phyloP scores from a whole-genome alignment of 148 eudicot genomes.

The Linanthus parryae region DNA sequence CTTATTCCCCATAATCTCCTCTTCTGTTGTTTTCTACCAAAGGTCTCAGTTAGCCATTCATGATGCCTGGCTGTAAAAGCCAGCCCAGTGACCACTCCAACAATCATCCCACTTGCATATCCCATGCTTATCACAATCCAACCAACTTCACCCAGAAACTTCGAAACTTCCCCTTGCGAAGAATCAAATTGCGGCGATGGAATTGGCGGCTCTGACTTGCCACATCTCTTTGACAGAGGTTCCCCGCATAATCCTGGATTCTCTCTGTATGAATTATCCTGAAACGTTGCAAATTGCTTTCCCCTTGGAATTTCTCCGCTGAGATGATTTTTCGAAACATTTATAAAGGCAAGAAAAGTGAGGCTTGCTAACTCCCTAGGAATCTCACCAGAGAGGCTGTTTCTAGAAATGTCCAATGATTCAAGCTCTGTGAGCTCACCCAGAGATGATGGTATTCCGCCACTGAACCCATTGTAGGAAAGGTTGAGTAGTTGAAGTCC shows the following conservation, averaged over 20 bases:
- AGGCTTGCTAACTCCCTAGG: background rate
- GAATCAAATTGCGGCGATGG: background rate
- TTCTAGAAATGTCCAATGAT: too few relatives aligned
- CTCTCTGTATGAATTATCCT: constrained; percentile 2
- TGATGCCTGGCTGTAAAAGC: background rate
- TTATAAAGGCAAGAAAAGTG: constrained; percentile 5
- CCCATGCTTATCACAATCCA: constrained; percentile 28
- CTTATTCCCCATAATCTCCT: too few relatives aligned
- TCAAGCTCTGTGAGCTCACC: too few relatives aligned
- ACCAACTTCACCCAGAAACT: constrained; percentile 2
- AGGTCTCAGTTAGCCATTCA: constrained; percentile 1
- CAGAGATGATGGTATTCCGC: too few relatives aligned
- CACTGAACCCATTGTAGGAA: too few relatives aligned
- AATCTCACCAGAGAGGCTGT: constrained; percentile 1
- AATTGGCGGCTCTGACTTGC: background rate
- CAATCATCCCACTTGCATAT: constrained; percentile 12
- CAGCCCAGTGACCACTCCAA: constrained; percentile 22
- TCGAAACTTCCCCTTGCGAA: background rate
- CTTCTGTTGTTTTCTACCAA: background rate
- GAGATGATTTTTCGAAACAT: constrained; percentile 9
- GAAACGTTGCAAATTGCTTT: constrained; percentile 10
- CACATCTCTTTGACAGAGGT: background rate
- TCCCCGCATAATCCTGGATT: constrained; percentile 7
- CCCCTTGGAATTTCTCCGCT: constrained; percentile 6
- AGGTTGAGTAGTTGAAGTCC: background rate